Evolutionary conservation across 345 rosid species (phyloP), one percentile per base, ranked within the genome.

Genomic region (Linum lewisii): DNA sequence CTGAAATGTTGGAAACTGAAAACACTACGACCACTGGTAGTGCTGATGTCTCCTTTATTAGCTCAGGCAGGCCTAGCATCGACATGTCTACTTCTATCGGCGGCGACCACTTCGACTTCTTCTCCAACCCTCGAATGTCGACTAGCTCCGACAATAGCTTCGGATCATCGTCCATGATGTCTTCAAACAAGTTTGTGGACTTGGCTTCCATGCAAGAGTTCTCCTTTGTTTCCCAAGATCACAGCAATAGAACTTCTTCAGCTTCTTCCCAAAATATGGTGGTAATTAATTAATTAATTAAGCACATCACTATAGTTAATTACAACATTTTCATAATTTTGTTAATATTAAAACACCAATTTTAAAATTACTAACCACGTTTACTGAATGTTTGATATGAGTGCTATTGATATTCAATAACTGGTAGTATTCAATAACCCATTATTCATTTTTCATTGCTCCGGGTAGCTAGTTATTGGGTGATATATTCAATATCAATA

Each of bases 31-130:
- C 82, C 9, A 2, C 82, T 4, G 92, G 0, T 38, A 6, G 11
- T 38, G 15, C 82, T 4, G 95, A 93, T 63, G 82, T 89, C 67
- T 82, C 97, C 49, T 84, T 82, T 65, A 82, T 89, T 69, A 87
- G 95, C 84, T 84, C 95, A 0, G 87, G 81, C 20, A 71, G 97
- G 67, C 84, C 94, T 24, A 93, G 97, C 82, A 75, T 78, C 2
- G 85, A 81, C 14, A 50, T 74, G 45, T 22, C 69, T 49, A 78
- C 81, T 45, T 78, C 86, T 32, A 65, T 67, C 51, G 37, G 77
- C 63, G 76, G 69, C 8, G 95, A 88, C 44, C 77, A 62, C 60
- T 64, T 64, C 9, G 95, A 93, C 60, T 59, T 73, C 24, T 73
- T 63, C 44, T 71, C 52, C 42, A 63, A 67, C 32, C 69, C 90